Evolutionary conservation across 192 early-diverging fungal genomes (phyloP).

Genomic region (Linnemannia schmuckeri): DNA sequence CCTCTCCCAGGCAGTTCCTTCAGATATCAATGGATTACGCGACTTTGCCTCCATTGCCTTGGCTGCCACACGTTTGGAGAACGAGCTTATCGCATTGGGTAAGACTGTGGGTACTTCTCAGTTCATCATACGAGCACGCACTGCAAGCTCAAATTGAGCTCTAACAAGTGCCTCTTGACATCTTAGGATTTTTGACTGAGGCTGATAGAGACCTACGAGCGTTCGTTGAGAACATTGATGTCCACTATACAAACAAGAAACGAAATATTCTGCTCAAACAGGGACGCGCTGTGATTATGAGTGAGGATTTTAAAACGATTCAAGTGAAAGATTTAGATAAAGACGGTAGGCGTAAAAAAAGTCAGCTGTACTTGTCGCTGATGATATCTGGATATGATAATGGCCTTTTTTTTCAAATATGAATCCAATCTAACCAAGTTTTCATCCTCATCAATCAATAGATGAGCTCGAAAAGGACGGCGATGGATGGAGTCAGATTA

Average conservation of each 20-base stretch:
- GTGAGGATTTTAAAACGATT: conserved; percentile 54
- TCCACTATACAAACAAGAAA: conserved; percentile 62
- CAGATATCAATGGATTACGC: conserved; percentile 32
- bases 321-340: conserved; percentile 33
- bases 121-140: not conserved
- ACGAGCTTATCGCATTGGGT: conserved; percentile 58
- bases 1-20: conserved; percentile 41
- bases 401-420: not conserved
- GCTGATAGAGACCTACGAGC: conserved; percentile 36
- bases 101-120: not conserved
- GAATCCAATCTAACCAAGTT: no score
- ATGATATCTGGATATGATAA: not conserved
- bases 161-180: not conserved
- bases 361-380: not conserved
- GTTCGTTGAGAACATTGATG: conserved; percentile 65
- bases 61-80: conserved; percentile 40
- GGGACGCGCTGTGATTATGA: conserved; percentile 63
- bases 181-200: conserved; percentile 38
- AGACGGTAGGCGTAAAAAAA: conserved; percentile 16
- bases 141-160: not conserved
- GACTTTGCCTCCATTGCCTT: conserved; percentile 38
- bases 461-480: conserved; percentile 32
- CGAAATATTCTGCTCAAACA: conserved; percentile 57
- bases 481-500: conserved; percentile 24
- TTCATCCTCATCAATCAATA: not conserved